A percentile compares a stretch with the other conserved stretches of the same genome.
phyloP scores from a whole-genome alignment of 768 basidiomycete species.

The Mycena rebaudengoi region DNA sequence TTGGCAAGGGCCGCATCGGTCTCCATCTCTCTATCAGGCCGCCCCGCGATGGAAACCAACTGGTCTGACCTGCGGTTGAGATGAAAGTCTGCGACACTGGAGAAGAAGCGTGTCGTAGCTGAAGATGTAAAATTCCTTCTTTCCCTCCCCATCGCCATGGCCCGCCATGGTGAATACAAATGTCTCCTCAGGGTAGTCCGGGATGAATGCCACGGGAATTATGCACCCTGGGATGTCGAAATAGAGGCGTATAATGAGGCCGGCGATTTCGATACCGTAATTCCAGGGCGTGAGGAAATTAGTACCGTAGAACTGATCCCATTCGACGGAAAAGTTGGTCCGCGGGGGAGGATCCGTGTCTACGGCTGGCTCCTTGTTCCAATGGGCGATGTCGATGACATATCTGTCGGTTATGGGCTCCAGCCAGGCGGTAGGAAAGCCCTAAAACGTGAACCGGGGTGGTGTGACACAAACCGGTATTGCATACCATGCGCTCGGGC shows the following conservation, averaged over 20 bases:
- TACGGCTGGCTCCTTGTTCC: not conserved
- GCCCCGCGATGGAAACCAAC: not conserved
- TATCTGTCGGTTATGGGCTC: not conserved
- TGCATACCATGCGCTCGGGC: no score
- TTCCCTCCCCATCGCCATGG: not conserved
- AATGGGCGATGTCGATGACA: not conserved
- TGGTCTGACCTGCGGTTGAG: not conserved
- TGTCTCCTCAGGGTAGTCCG: not conserved
- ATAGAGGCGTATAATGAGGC: not conserved
- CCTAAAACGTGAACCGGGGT: no score
- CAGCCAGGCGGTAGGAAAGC: not conserved
- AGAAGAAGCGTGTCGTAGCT: not conserved
- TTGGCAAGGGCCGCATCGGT: no score
- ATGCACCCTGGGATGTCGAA: not conserved
- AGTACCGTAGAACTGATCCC: not conserved
- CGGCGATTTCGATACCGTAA: not conserved
- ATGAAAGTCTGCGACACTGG: not conserved
- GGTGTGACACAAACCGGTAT: no score
- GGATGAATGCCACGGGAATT: not conserved
- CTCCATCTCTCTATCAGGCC: no score
- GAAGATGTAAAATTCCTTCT: not conserved
- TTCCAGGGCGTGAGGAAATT: not conserved
- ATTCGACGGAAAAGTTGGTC: not conserved
- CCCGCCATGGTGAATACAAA: not conserved
- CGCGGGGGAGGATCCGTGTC: no score